Base-by-base conservation (phyloP, 129 eudicot species). In the Pulicaria dysenterica region DNA sequence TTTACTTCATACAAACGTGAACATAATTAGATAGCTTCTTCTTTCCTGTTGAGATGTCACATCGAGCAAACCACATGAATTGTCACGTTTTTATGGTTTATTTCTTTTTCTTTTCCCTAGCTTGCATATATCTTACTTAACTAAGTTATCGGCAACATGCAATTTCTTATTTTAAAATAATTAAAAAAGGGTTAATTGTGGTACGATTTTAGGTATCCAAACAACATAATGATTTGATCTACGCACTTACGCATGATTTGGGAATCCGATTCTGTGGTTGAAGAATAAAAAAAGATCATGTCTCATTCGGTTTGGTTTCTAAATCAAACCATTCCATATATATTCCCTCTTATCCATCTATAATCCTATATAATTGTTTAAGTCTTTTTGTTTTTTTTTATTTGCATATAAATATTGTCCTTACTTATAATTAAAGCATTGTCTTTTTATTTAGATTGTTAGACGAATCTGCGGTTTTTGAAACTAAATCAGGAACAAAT, bases 271-370 rank as follows among this genome's bases (percentile, higher is more conserved):
- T 69, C 54, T 24, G 31, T 24, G 31, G 31, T 24, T 24, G 31
- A 19, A 19, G 64, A 70, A 40, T 55, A 3, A 41, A 42, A 55
- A 70, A 55, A 0, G 48, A 19, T 4, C 41, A 69, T 51, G 11
- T 53, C 51, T 36, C 40, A 69, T 53, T 51, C 50, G 16, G 40
- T 39, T 41, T 56, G 37, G 62, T 69, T 51, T 37, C 15, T 69
- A 57, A 51, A 37, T 37, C 49, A 12, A 43, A 42, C 75, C 75
- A 70, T 65, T 12, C 7, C 42, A 24, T 36, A 42, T 17, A n/a
- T n/a, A n/a, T n/a, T 56, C 66, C 50, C n/a, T 43, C 75, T 57
- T 71, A 71, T 71, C 75, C 64, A 71, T 43, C n/a, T 61, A 39
- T 40, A 36, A 7, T 8, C 38, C 45, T 15, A 7, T 16, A 62